phyloP scores from a whole-genome alignment of 169 alveolate genomes.

The Amoebophrya sp. region DNA sequence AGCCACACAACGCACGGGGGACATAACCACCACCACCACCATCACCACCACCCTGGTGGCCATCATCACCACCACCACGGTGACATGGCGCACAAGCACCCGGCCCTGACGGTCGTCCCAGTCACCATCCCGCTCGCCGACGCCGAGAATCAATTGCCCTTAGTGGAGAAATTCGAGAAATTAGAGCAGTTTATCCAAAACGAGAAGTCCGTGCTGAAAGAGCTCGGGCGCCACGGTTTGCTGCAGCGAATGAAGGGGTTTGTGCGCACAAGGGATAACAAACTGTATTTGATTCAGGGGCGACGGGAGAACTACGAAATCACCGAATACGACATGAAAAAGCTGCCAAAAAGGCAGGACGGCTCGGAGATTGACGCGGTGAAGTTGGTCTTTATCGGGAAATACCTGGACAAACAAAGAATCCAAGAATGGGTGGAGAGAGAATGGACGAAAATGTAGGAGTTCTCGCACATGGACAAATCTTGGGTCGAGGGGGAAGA shows the following conservation, averaged over 20 bases:
- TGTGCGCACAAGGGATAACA: neutral
- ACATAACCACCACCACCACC: neutral
- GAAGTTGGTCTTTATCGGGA: neutral
- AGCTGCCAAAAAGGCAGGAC: neutral
- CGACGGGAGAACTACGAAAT: neutral
- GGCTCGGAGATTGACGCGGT: neutral
- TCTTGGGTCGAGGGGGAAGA: too few relatives aligned
- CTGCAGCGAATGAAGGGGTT: neutral
- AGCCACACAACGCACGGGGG: too few relatives aligned
- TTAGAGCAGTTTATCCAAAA: too few relatives aligned
- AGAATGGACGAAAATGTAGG: too few relatives aligned
- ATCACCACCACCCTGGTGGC: neutral
- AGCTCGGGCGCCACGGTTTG: neutral
- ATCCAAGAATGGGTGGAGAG: too few relatives aligned
- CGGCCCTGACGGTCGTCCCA: too few relatives aligned
- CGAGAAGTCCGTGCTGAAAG: neutral
- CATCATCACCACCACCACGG: too few relatives aligned
- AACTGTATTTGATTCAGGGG: neutral
- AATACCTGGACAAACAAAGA: neutral
- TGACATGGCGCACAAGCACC: too few relatives aligned
- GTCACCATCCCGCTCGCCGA: too few relatives aligned
- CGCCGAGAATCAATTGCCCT: too few relatives aligned
- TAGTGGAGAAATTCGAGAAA: too few relatives aligned
- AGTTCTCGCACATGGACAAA: too few relatives aligned
- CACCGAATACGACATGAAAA: neutral